Evolutionary conservation across 768 basidiomycete genomes (phyloP).

Genomic region (Mycena olivaceomarginata): DNA sequence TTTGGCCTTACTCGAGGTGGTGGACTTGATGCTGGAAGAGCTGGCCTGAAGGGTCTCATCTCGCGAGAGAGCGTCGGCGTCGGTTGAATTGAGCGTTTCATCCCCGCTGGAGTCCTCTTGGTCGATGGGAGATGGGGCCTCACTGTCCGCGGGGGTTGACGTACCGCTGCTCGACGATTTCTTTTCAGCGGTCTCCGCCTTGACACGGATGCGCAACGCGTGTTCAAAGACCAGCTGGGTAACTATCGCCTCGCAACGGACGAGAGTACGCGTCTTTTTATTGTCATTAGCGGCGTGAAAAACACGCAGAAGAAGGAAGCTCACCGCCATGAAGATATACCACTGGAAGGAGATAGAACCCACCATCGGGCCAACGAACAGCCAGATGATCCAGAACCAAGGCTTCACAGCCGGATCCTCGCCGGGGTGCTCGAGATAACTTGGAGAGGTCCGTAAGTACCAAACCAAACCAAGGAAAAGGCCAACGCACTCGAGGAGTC

Average conservation of each 20-base stretch:
- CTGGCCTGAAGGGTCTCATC: slow-evolving; percentile 42
- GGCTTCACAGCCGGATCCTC: slow-evolving; percentile 71
- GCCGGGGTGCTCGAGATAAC: slow-evolving; percentile 76
- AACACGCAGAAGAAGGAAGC: slow-evolving; percentile 37
- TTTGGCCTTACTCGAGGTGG: slow-evolving; percentile 38
- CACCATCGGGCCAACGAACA: slow-evolving; percentile 69
- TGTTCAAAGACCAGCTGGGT: slow-evolving; percentile 67
- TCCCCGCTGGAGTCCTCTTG: slow-evolving; percentile 35
- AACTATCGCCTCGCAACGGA: slow-evolving; percentile 69
- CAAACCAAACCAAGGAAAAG: background rate
- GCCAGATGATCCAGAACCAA: slow-evolving; percentile 80
- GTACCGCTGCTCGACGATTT: slow-evolving; percentile 28
- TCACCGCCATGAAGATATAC: slow-evolving; percentile 71
- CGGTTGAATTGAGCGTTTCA: slow-evolving; percentile 30
- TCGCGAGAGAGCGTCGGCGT: slow-evolving; percentile 30
- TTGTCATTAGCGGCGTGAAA: slow-evolving; percentile 54
- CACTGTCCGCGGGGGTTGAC: slow-evolving; percentile 37
- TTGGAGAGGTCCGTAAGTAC: slow-evolving; percentile 43
- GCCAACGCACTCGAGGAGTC: slow-evolving; percentile 59
- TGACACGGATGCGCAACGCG: slow-evolving; percentile 79
- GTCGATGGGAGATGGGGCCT: slow-evolving; percentile 27
- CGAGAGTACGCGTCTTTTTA: slow-evolving; percentile 69
- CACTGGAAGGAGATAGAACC: slow-evolving; percentile 70
- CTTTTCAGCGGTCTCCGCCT: slow-evolving; percentile 59
- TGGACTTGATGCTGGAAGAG: slow-evolving; percentile 43